Evolutionary conservation across 345 rosid genomes (phyloP), one percentile per base, ranked within the genome.

Genomic region (Anacardium occidentale): DNA sequence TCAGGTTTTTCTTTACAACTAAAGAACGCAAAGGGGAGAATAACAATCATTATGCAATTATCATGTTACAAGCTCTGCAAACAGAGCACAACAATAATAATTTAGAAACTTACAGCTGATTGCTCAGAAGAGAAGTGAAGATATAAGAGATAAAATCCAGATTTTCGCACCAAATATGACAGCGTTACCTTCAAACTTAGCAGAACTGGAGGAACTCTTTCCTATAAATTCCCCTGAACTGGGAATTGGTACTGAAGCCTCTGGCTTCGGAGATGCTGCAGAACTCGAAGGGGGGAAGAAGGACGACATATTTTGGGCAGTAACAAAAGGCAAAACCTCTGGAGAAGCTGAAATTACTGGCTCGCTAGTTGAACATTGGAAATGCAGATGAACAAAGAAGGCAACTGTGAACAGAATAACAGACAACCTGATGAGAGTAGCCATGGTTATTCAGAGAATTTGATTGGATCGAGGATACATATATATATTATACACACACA

Each of bases 231-330:
- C 89, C 2, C 88, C 89, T 3, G 93, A 85, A 60, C 71, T 77
- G 0, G 91, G 90, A 22, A 76, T 55, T 2, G 87, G 92, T 0
- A 85, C 69, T 5, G 78, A 73, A 50, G 85, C 78, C 45, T 78
- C 85, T 29, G 79, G 70, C 68, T 26, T 69, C 52, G 90, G 89
- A 75, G 89, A 73, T 32, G 71, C 72, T 2, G 88, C 82, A 10
- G 84, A 58, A n/a, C 60, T 61, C 14, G 88, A 83, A 56, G 93
- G 64, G 71, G 96, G 93, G 78, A 90, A 90, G 63, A 90, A 90
- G 0, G 91, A 80, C n/a, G 91, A 88, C 87, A 83, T 85, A 62
- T 83, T 78, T 1, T 90, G 87, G 62, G 89, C 78, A 78, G 61
- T 83, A 10, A 67, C 76, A 29, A 84, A 76, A 6, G 96, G 91